Conservation (phyloP, 2,329 filamentous ascomycete species). For the Hymenoscyphus albidus region DNA sequence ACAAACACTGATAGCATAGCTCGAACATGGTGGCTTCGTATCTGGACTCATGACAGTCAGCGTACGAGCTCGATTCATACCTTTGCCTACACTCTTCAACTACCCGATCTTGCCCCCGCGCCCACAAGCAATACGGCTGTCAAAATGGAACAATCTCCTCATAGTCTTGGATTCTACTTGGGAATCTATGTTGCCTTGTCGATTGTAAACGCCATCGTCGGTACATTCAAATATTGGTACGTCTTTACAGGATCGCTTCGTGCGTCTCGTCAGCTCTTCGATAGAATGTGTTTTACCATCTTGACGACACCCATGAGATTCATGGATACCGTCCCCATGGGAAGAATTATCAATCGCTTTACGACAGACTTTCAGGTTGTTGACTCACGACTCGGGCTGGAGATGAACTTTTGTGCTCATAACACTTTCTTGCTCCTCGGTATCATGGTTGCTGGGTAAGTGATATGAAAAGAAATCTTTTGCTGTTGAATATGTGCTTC, state of each 20-base stretch:
- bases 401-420: constrained; percentile 57
- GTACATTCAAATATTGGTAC: constrained; percentile 59
- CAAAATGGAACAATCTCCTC: constrained; percentile 20
- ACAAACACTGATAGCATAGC: constrained; percentile 30
- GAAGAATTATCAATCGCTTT: constrained; percentile 73
- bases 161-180: constrained; percentile 59
- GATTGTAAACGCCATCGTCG: constrained; percentile 51
- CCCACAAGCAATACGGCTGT: neutral
- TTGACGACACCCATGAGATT: constrained; percentile 71
- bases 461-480: constrained; percentile 33
- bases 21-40: constrained; percentile 60
- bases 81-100: constrained; percentile 42
- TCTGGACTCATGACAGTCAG: constrained; percentile 53
- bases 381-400: constrained; percentile 62
- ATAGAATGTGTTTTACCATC: constrained; percentile 61
- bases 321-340: constrained; percentile 76
- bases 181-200: constrained; percentile 63
- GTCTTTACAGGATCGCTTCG: constrained; percentile 62
- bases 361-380: constrained; percentile 73
- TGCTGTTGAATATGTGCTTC: constrained; percentile 44
- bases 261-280: constrained; percentile 66
- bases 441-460: constrained; percentile 58
- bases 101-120: constrained; percentile 40
- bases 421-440: constrained; percentile 60
- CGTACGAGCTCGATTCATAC: constrained; percentile 23